Percentiles rank a stretch among this genome's conserved stretches.
phyloP scores from a whole-genome alignment of 495 filamentous ascomycete species.

The Neurospora cerealis region DNA sequence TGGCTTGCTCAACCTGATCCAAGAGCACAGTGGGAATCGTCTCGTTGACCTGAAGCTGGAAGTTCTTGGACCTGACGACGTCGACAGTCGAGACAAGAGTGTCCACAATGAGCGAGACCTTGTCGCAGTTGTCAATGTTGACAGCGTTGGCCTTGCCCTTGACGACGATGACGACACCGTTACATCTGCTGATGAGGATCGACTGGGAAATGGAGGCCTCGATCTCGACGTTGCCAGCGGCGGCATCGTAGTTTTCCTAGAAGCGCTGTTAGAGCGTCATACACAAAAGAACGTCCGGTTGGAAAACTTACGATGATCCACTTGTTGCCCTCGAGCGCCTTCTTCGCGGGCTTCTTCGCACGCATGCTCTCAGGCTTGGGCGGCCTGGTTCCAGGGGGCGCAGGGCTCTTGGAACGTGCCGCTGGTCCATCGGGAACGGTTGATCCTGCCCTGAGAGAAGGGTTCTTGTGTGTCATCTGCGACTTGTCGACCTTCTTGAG shows the following conservation, averaged over 20 bases:
- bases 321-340: constrained; percentile 89
- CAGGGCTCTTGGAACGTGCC: constrained; percentile 63
- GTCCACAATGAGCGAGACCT: constrained; percentile 79
- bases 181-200: constrained; percentile 84
- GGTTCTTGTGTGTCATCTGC: constrained; percentile 98
- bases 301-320: constrained; percentile 62
- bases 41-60: constrained; percentile 82
- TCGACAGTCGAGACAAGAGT: constrained; percentile 85
- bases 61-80: constrained; percentile 85
- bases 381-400: constrained; percentile 69
- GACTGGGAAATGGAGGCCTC: constrained; percentile 74
- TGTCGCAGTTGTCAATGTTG: constrained; percentile 78
- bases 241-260: constrained; percentile 83
- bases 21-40: constrained; percentile 75
- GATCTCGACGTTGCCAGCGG: constrained; percentile 61
- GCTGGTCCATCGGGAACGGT: constrained; percentile 53
- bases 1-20: constrained; percentile 87
- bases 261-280: background rate
- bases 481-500: constrained; percentile 88
- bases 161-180: constrained; percentile 79
- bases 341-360: constrained; percentile 81
- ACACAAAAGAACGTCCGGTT: background rate
- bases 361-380: constrained; percentile 94
- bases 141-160: constrained; percentile 91
- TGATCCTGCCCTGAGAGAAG: constrained; percentile 65